phyloP scores from a whole-genome alignment of 495 filamentous ascomycete species.

The Neurospora pannonica region DNA sequence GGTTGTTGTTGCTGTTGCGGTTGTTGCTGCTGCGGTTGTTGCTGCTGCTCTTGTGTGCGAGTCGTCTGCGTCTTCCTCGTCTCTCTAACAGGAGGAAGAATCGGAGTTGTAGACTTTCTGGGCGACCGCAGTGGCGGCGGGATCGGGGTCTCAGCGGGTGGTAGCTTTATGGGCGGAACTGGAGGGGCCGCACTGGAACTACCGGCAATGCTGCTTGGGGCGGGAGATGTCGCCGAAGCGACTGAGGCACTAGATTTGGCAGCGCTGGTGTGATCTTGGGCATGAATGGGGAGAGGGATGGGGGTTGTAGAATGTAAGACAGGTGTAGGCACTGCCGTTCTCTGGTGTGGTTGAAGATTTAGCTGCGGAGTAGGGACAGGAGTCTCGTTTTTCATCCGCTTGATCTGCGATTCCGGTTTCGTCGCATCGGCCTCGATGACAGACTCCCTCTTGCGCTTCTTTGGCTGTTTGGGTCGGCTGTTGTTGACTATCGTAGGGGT shows the following conservation, averaged over 20 bases:
- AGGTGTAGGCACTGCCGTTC: conserved; percentile 2
- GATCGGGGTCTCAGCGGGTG: conserved; percentile 22
- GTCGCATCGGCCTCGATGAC: conserved; percentile 33
- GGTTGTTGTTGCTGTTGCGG: not conserved
- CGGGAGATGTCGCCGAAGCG: conserved; percentile 19
- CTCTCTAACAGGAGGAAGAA: conserved; percentile 40
- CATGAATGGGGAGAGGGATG: conserved; percentile 23
- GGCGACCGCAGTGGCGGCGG: conserved; percentile 25
- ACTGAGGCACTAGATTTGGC: conserved; percentile 18
- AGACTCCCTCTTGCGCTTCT: conserved; percentile 47
- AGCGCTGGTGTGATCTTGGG: conserved; percentile 21
- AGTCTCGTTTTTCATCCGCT: conserved; percentile 51
- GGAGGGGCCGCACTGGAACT: conserved; percentile 2
- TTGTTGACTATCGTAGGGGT: conserved; percentile 12
- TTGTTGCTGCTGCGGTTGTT: conserved; percentile 6
- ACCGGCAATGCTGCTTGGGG: conserved; percentile 16
- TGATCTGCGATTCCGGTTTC: conserved; percentile 34
- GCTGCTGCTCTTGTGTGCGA: conserved; percentile 20
- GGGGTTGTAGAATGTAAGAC: conserved; percentile 27
- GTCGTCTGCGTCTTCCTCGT: conserved; percentile 20
- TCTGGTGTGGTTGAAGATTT: conserved; percentile 20
- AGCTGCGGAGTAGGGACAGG: conserved; percentile 39
- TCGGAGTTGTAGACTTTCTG: conserved; percentile 44
- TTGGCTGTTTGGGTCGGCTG: conserved; percentile 17
- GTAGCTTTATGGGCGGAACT: conserved; percentile 16